Evolutionary conservation across 2,329 filamentous ascomycete species (phyloP), one percentile per base, ranked within the genome.

Genomic region (Xylariaceae sp.): DNA sequence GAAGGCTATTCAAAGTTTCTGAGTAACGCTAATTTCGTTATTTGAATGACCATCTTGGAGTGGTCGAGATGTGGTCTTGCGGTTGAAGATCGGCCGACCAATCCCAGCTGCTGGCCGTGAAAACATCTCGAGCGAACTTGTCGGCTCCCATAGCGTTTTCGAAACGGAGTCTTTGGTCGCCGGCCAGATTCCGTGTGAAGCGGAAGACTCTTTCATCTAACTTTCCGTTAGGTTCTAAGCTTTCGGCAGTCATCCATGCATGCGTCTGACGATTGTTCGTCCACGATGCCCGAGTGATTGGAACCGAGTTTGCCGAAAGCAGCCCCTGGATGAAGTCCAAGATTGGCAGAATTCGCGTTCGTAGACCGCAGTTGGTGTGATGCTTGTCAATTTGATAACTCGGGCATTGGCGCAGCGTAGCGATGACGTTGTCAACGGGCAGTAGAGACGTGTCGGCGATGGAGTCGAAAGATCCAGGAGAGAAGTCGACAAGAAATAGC

Each of bases 331-430:
- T 68, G 46, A 83, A 78, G 47, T 87, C 83, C 14, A 90, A 66
- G 3, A 87, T 75, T 7, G 86, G 84, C 36, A 87, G 69, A 3
- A 90, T 66, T 15, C 82, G 75, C 3, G 80, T 82, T 40, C 86
- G 74, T 35, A 89, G 72, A 1, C 87, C 87, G 62, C 87, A 91
- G 65, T 90, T 86, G 1, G 76, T 75, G 65, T 91, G 87, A 62
- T 89, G 75, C 56, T 77, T 78, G 66, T 91, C 86, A 51, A 90
- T 78, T 65, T 90, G 87, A 62, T 90, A 90, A 48, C 75, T 78
- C 1, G 87, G 83, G 44, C 79, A 83, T 66, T 89, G 82, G 35
- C 81, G 77, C 18, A 90, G 70, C 0, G 75, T 74, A 10, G 78
- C 69, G 14, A 90, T 63, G 1, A 90, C 62, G 22, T 77, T 71